These are phyloP conservation scores for Panus rudis DNA, from an alignment of 768 basidiomycete genomes.

Conservation along the genomic window DNA sequence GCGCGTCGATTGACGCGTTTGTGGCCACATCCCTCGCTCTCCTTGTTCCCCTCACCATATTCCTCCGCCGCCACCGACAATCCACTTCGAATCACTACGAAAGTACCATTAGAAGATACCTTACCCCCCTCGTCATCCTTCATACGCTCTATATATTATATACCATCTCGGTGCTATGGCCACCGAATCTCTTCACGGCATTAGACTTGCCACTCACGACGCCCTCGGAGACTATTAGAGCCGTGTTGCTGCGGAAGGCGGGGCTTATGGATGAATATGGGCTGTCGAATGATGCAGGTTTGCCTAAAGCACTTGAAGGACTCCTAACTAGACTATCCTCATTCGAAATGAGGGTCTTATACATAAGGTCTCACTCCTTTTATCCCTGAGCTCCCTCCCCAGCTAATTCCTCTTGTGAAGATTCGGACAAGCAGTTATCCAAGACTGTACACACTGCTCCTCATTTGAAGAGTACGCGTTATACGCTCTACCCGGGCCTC, in stretches of 20 bases:
- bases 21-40: constrained; percentile 12
- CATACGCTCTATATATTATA: constrained; percentile 48
- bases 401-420: constrained; percentile 26
- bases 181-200: constrained; percentile 55
- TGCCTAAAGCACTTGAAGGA: constrained; percentile 43
- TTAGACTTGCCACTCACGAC: constrained; percentile 50
- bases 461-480: constrained; percentile 54
- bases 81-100: constrained; percentile 4
- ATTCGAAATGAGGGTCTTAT: constrained; percentile 50
- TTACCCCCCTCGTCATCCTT: constrained; percentile 35
- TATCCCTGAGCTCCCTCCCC: not conserved
- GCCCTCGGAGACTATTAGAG: constrained; percentile 45
- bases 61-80: constrained; percentile 9
- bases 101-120: constrained; percentile 16
- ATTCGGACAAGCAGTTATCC: constrained; percentile 60
- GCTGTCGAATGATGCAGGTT: constrained; percentile 11
- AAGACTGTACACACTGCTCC: constrained; percentile 60
- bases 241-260: constrained; percentile 35
- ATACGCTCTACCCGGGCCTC: constrained; percentile 45
- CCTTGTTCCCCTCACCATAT: constrained; percentile 11
- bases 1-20: constrained; percentile 20
- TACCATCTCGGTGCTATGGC: constrained; percentile 37
- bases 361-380: constrained; percentile 39
- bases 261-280: no score
- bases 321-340: constrained; percentile 50